A percentile compares a stretch with the other conserved stretches of the same genome.
These are phyloP conservation scores for Zasmidium cellare DNA, from an alignment of 2,329 filamentous ascomycete species.

Conservation along the genomic window DNA sequence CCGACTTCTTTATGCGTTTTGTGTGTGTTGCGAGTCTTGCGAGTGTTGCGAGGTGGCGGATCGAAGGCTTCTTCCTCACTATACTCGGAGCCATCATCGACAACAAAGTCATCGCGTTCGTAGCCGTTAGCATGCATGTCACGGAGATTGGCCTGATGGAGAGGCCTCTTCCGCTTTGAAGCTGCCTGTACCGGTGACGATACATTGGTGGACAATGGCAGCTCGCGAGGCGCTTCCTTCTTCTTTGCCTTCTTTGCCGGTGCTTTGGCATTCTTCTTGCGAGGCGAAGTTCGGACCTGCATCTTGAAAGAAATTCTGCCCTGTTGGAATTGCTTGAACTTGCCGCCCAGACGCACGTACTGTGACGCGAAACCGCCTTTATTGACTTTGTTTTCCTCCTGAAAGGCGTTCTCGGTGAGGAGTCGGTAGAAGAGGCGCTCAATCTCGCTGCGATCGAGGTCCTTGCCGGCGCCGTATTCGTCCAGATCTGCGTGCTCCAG, in stretches of 20 bases:
- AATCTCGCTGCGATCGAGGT: slow-evolving; percentile 71
- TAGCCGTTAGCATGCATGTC: slow-evolving; percentile 36
- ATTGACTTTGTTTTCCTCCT: slow-evolving; percentile 55
- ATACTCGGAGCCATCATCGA: slow-evolving; percentile 36
- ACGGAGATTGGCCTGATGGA: slow-evolving; percentile 26
- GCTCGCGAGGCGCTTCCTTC: slow-evolving; percentile 43
- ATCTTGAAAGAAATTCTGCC: slow-evolving; percentile 51
- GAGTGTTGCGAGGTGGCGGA: slow-evolving; percentile 37
- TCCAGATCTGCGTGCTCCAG: slow-evolving; percentile 53
- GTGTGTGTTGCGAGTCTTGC: slow-evolving; percentile 41
- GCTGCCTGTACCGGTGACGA: slow-evolving; percentile 62
- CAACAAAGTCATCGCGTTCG: slow-evolving; percentile 38
- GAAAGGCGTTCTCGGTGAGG: slow-evolving; percentile 69
- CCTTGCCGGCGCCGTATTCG: slow-evolving; percentile 67
- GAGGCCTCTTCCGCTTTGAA: slow-evolving; percentile 37
- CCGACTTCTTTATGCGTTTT: slow-evolving; percentile 45
- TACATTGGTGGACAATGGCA: slow-evolving; percentile 65
- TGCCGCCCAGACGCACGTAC: slow-evolving; percentile 61
- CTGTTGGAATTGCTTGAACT: slow-evolving; percentile 47
- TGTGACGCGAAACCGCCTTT: slow-evolving; percentile 66
- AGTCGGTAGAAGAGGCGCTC: slow-evolving; percentile 82
- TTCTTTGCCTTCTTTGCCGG: slow-evolving; percentile 35
- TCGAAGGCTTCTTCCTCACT: slow-evolving; percentile 51
- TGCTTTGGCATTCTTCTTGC: slow-evolving; percentile 25
- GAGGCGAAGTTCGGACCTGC: slow-evolving; percentile 47